Evolutionary conservation across 2,329 filamentous ascomycete genomes (phyloP).

Genomic region (Thyridium curvatum): DNA sequence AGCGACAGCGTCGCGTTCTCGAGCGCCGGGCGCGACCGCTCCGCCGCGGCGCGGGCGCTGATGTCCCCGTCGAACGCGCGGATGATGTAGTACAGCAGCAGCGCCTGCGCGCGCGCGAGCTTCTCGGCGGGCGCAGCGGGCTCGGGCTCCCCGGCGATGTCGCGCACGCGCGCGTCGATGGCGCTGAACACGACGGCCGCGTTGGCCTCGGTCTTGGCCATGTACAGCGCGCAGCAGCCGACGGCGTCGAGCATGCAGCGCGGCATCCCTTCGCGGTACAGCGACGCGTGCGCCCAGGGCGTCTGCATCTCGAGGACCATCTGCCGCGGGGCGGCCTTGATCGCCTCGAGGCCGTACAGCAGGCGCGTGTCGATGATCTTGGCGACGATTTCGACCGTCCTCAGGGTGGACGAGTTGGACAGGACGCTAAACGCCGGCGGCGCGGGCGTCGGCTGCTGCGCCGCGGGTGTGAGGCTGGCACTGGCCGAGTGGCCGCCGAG

Average conservation of each 20-base stretch:
- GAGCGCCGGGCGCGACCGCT: slow-evolving; percentile 19
- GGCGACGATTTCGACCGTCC: slow-evolving; percentile 5
- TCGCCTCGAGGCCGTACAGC: slow-evolving; percentile 40
- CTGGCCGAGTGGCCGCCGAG: neutral
- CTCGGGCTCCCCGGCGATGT: slow-evolving; percentile 29
- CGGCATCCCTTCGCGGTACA: slow-evolving; percentile 47
- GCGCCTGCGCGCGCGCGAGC: slow-evolving; percentile 32
- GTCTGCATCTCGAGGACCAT: slow-evolving; percentile 44
- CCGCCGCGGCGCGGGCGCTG: slow-evolving; percentile 21
- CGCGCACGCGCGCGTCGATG: slow-evolving; percentile 36
- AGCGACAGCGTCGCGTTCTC: slow-evolving; percentile 25
- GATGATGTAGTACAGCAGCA: slow-evolving; percentile 39
- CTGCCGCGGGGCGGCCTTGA: slow-evolving; percentile 38
- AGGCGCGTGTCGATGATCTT: slow-evolving; percentile 20
- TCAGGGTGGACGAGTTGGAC: neutral
- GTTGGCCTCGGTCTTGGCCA: slow-evolving; percentile 41
- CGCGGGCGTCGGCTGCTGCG: neutral
- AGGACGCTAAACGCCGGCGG: neutral
- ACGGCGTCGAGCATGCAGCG: slow-evolving; percentile 44
- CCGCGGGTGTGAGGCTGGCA: neutral
- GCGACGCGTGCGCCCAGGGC: slow-evolving; percentile 45
- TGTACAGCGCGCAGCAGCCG: slow-evolving; percentile 46
- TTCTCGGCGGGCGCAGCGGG: slow-evolving; percentile 19
- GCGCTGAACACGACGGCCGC: slow-evolving; percentile 38
- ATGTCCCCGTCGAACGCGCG: slow-evolving; percentile 37